Percentiles rank a stretch among this genome's conserved stretches.
Evolutionary conservation across 2,329 filamentous ascomycete species (phyloP).

Genomic region (Epichloe gansuensis): DNA sequence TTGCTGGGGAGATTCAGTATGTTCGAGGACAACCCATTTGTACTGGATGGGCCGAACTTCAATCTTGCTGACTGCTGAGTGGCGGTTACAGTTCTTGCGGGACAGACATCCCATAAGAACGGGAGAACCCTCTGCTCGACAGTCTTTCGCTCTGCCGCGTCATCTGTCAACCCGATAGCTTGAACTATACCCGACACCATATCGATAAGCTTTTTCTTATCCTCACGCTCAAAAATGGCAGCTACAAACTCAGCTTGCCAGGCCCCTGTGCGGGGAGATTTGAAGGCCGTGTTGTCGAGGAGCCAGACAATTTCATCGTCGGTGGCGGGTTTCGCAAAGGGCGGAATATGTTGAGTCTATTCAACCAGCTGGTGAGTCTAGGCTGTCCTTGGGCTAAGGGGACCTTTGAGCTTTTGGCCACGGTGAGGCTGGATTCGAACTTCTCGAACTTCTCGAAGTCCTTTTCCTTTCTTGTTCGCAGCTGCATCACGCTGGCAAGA

Average conservation of each 20-base stretch:
- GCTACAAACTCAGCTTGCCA: conserved; percentile 81
- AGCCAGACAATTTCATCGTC: conserved; percentile 71
- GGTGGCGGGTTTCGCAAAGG: conserved; percentile 40
- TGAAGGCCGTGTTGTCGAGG: conserved; percentile 78
- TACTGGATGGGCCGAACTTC: conserved; percentile 55
- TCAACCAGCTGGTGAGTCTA: conserved; percentile 35
- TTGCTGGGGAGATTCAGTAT: conserved; percentile 38
- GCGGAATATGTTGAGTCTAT: conserved; percentile 40
- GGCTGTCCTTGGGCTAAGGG: conserved; percentile 1
- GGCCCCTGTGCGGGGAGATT: conserved; percentile 29
- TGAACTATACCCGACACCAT: conserved; percentile 60
- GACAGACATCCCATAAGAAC: conserved; percentile 65
- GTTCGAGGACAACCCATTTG: conserved; percentile 61
- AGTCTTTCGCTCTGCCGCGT: conserved; percentile 44
- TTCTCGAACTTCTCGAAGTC: conserved; percentile 41
- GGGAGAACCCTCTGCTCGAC: conserved; percentile 60
- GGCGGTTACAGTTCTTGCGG: conserved; percentile 56
- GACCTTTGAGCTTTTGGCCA: conserved; percentile 19
- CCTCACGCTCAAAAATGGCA: conserved; percentile 65
- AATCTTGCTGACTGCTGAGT: conserved; percentile 38
- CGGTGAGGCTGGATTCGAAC: conserved; percentile 34
- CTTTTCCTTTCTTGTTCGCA: conserved; percentile 34
- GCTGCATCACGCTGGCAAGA: conserved; percentile 33
- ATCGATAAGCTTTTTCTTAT: conserved; percentile 53
- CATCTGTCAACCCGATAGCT: conserved; percentile 51